phyloP scores from a whole-genome alignment of 345 rosid species.

The Lumnitzera littorea region DNA sequence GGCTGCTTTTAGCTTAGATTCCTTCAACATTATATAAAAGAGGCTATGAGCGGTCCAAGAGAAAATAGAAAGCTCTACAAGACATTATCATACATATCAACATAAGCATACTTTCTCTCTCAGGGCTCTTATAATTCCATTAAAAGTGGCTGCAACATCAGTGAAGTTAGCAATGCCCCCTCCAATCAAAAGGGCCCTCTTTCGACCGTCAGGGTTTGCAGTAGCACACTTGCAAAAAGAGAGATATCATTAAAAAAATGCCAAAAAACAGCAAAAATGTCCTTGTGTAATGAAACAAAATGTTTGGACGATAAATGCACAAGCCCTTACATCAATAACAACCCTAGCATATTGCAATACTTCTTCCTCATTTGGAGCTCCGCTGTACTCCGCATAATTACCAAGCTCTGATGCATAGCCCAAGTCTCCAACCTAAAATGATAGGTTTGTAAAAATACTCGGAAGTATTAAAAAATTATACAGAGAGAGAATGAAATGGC shows the following conservation, averaged over 20 bases:
- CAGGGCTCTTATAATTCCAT: slow-evolving; percentile 80
- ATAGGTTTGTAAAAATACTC: slow-evolving; percentile 6
- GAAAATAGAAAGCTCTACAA: neutral
- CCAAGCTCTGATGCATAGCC: slow-evolving; percentile 97
- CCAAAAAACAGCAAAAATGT: neutral
- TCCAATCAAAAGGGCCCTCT: slow-evolving; percentile 88
- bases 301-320: neutral
- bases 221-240: slow-evolving; percentile 61
- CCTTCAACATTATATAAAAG: slow-evolving; percentile 26
- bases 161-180: slow-evolving; percentile 99
- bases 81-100: neutral
- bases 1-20: slow-evolving; percentile 78
- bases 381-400: slow-evolving; percentile 96
- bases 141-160: slow-evolving; percentile 94
- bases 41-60: neutral
- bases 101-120: slow-evolving; percentile 64
- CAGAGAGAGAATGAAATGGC: too few species aligned
- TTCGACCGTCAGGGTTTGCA: slow-evolving; percentile 84
- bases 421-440: slow-evolving; percentile 83
- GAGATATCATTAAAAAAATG: neutral
- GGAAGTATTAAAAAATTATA: too few species aligned
- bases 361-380: slow-evolving; percentile 98
- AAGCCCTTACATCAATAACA: slow-evolving; percentile 71
- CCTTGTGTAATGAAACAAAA: neutral
- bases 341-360: slow-evolving; percentile 98